Evolutionary conservation across 495 filamentous ascomycete genomes (phyloP), one percentile per base, ranked within the genome.

Genomic region (Rusavskia elegans): DNA sequence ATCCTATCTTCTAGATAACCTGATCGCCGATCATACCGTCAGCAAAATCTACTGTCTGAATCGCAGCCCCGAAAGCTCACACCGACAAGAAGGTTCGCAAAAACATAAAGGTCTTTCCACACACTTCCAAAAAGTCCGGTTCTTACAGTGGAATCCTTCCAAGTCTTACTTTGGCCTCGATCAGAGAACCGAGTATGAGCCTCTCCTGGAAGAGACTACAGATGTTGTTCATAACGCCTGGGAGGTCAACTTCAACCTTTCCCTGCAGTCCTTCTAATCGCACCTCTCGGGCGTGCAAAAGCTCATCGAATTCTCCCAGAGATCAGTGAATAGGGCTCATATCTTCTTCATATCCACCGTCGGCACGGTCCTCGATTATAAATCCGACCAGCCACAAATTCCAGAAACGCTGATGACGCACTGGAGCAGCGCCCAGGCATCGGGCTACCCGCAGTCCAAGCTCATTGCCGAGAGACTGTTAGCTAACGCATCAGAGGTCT

Each of bases 341-440:
- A 58, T 81, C 1, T 61, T 77, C 9, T 82, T 81, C 59, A 67
- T 80, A 25, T 81, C 77, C 2, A 75, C 73, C 21, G 73, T 80
- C 41, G 66, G 64, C 44, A 68, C 69, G 42, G 64, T 61, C 16
- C 60, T 67, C 30, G 50, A 46, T 2, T 74, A 67, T 48, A 11
- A 49, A 39, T 0, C 54, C 55, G 1, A 57, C 57, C 1, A 45
- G 54, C 2, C 51, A 76, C 3, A 71, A 69, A 14, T 48, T 29
- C 45, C 23, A n/a, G 45, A 48, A 48, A 5, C 23, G n/a, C n/a
- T 29, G 23, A 20, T 25, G n/a, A 8, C 9, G 45, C 29, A 21
- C 6, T 48, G 45, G 45, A 25, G n/a, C 5, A 48, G 45, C 23
- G 23, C 23, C 8, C 19, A 48, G 11, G 16, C 6, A 10, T 63